Evolutionary conservation across 2,329 filamentous ascomycete genomes (phyloP), one percentile per base, ranked within the genome.

Genomic region (Alternaria sp.): DNA sequence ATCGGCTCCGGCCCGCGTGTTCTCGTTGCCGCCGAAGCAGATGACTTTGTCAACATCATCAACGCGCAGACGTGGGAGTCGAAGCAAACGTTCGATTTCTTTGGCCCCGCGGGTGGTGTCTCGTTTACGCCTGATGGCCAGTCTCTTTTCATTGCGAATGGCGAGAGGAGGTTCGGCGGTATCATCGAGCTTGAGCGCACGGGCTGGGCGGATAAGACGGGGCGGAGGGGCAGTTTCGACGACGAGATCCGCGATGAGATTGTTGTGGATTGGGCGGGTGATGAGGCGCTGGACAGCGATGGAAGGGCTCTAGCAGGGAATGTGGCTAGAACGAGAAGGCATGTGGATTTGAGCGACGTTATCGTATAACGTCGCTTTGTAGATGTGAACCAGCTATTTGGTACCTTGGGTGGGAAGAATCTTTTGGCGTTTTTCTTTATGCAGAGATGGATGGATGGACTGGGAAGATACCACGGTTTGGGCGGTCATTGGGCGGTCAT

Each of bases 11-110:
- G 91, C 3, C 86, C 85, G 67, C 85, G 86, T 4, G 84, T 92
- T 1, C 84, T 95, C 12, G 85, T 93, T 11, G 89, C 89, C 3
- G 91, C 90, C 3, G 92, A 95, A 77, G 90, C 92, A 74, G 90
- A 91, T 32, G 92, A 95, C 74, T 87, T 87, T 61, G 80, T 95
- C 73, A 89, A 86, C 74, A 82, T 94, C 49, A 89, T 93, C 69
- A 89, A 93, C 67, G 90, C 88, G 0, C 74, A 86, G 71, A 88
- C 83, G 0, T 92, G 89, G 70, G 78, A 83, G 21, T 84, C 84
- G n/a, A 88, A 89, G 76, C 91, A 94, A 77, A 87, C 86, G 0
- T 80, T 94, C 10, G 90, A 92, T 64, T 85, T 93, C 59, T 93
- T 94, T 77, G 91, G 92, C 36, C 90, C 92, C 72, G 87, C 93